Base-by-base conservation (phyloP, 75 land plant genomes). In the Ceratopteris richardii region DNA sequence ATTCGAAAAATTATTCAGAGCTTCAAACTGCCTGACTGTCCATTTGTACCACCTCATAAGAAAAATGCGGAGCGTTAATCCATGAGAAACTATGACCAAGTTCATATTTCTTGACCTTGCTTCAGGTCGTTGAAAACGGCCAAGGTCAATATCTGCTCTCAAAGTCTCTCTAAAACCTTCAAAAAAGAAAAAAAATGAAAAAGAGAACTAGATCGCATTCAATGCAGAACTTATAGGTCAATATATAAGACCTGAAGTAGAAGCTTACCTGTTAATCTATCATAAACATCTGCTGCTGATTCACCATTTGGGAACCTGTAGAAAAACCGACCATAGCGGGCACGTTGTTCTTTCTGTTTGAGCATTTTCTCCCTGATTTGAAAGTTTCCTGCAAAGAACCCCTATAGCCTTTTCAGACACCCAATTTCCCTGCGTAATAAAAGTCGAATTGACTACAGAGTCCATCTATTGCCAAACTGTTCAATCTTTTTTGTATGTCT, bases 11-110 rank as follows among this genome's bases (percentile, higher is more conserved):
- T 90, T 90, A 37, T 66, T 47, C 16, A 86, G 80, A 29, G 74
- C 67, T 55, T 90, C 87, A 69, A 86, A 90, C 57, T 86, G 96
- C 58, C 82, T 78, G 37, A 86, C 96, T 3, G 91, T 86, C 96
- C 96, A 90, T 62, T 86, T 90, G 68, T 86, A 90, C 96, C 96
- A 90, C 28, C 96, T 74, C 86, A 83, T 90, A 42, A 90, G 78
- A 63, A 90, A 90, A 19, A 86, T 83, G 11, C 96, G 71, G 56
- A 90, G 54, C 5, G 96, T 82, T 13, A 90, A 72, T 20, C 96
- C 96, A 64, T 90, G 96, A 29, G 96, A 90, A 4, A 90, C 96
- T 9, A 90, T 60, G 10, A 90, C 73, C 62, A 90, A 54, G 76
- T 90, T 90, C 84, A 90, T 74, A 63, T 76, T 74, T 29, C 77